phyloP scores from a whole-genome alignment of 1,139 yeast species.

The Diutina catenulata region DNA sequence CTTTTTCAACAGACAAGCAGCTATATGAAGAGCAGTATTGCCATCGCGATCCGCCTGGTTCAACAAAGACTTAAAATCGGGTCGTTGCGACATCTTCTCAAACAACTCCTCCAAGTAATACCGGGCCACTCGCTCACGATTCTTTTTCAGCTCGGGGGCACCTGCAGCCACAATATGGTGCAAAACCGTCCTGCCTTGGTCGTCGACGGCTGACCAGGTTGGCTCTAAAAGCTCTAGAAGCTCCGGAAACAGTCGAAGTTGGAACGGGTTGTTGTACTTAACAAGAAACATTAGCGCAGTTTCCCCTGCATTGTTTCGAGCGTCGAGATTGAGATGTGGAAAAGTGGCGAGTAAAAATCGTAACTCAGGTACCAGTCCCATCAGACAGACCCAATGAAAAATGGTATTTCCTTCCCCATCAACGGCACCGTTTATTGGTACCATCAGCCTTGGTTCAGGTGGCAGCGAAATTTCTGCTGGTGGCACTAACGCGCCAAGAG shows the following conservation, averaged over 20 bases:
- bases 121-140: conserved; percentile 51
- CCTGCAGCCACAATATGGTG: conserved; percentile 36
- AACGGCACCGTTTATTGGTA: conserved; percentile 70
- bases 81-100: conserved; percentile 35
- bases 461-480: conserved; percentile 14
- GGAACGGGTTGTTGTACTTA: conserved; percentile 78
- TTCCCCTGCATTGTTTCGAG: conserved; percentile 60
- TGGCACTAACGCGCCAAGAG: neutral
- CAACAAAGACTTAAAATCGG: conserved; percentile 28
- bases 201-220: conserved; percentile 61
- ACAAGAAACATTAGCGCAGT: conserved; percentile 84
- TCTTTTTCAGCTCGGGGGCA: conserved; percentile 19
- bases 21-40: conserved; percentile 78
- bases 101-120: conserved; percentile 73
- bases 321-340: conserved; percentile 42
- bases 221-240: conserved; percentile 68
- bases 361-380: conserved; percentile 69
- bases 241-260: conserved; percentile 59
- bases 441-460: conserved; percentile 30
- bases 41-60: conserved; percentile 78
- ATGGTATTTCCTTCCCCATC: conserved; percentile 93
- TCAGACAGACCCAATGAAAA: conserved; percentile 91
- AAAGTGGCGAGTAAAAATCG: conserved; percentile 52
- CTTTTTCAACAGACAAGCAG: conserved; percentile 64
- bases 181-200: conserved; percentile 58